Evolutionary conservation across 345 rosid genomes (phyloP).

Genomic region (Acer campestre): DNA sequence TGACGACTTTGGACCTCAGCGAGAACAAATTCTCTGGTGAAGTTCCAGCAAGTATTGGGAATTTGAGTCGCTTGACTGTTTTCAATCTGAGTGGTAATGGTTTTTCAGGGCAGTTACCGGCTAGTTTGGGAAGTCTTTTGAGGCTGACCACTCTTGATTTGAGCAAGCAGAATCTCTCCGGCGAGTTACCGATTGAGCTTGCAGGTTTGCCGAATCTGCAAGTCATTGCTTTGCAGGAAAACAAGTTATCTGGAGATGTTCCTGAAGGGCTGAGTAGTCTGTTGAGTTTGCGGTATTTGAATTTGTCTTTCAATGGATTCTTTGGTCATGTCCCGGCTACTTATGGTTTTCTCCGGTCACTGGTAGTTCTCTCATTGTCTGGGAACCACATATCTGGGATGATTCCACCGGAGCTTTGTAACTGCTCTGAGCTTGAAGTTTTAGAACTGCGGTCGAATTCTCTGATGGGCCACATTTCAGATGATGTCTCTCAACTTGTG

Average conservation of each 20-base stretch:
- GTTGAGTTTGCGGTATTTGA: slow-evolving; percentile 62
- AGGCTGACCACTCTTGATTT: slow-evolving; percentile 56
- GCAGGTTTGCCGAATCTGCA: slow-evolving; percentile 84
- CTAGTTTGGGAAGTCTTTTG: slow-evolving; percentile 50
- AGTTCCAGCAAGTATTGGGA: slow-evolving; percentile 59
- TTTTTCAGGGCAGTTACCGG: slow-evolving; percentile 60
- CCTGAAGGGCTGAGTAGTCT: slow-evolving; percentile 94
- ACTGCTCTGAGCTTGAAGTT: slow-evolving; percentile 80
- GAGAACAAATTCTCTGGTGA: slow-evolving; percentile 57
- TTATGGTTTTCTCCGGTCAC: slow-evolving; percentile 68
- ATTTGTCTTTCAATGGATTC: slow-evolving; percentile 70
- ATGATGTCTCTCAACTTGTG: slow-evolving; percentile 61
- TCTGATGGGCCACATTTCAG: slow-evolving; percentile 68
- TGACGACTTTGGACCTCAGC: slow-evolving; percentile 74
- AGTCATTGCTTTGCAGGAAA: slow-evolving; percentile 84
- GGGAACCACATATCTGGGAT: slow-evolving; percentile 63
- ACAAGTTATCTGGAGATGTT: slow-evolving; percentile 63
- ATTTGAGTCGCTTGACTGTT: slow-evolving; percentile 43
- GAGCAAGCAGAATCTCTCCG: slow-evolving; percentile 68
- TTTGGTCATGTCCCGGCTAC: slow-evolving; percentile 70
- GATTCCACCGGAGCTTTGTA: slow-evolving; percentile 77
- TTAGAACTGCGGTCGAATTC: slow-evolving; percentile 70
- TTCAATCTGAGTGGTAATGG: slow-evolving; percentile 61
- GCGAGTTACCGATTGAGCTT: slow-evolving; percentile 73
- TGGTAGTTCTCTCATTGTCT: slow-evolving; percentile 72